phyloP scores from a whole-genome alignment of 371 early-diverging fungal species.

The Mucor plumbeus region DNA sequence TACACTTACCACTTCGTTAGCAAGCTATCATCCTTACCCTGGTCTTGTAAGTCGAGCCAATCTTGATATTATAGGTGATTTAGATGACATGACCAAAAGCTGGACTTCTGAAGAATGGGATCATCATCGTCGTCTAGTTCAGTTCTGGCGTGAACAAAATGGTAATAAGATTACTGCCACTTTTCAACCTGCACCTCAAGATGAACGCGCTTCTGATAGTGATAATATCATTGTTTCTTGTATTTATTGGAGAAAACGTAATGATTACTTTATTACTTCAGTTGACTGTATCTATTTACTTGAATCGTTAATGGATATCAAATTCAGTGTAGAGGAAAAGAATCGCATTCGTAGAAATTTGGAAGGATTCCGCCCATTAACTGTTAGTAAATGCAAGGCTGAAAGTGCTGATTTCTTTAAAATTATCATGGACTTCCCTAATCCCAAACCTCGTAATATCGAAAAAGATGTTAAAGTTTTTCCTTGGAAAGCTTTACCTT shows the following conservation, averaged over 20 bases:
- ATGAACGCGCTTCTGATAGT: constrained; percentile 16
- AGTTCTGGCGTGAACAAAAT: constrained; percentile 65
- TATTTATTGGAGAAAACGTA: constrained; percentile 78
- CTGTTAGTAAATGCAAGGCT: constrained; percentile 75
- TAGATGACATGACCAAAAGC: constrained; percentile 56
- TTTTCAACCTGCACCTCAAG: constrained; percentile 53
- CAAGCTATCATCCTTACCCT: constrained; percentile 56
- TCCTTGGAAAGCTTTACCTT: constrained; percentile 70
- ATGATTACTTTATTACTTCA: constrained; percentile 78
- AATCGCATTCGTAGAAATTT: constrained; percentile 84
- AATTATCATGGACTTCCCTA: constrained; percentile 81
- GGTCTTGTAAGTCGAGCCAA: constrained; percentile 69
- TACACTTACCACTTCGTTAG: constrained; percentile 21
- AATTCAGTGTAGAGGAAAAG: constrained; percentile 84
- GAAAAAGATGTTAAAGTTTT: constrained; percentile 89
- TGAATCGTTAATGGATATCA: constrained; percentile 74
- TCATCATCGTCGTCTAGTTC: constrained; percentile 69
- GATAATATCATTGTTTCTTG: constrained; percentile 60
- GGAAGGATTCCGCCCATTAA: constrained; percentile 81
- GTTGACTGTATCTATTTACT: constrained; percentile 81
- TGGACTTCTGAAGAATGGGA: constrained; percentile 66
- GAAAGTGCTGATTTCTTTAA: constrained; percentile 79
- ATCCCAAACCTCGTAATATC: constrained; percentile 85
- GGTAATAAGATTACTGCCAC: constrained; percentile 63
- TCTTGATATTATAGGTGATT: constrained; percentile 64